These are phyloP conservation scores for Arthrobotrys conoides DNA, from an alignment of 2,329 filamentous ascomycete genomes.

Conservation along the genomic window DNA sequence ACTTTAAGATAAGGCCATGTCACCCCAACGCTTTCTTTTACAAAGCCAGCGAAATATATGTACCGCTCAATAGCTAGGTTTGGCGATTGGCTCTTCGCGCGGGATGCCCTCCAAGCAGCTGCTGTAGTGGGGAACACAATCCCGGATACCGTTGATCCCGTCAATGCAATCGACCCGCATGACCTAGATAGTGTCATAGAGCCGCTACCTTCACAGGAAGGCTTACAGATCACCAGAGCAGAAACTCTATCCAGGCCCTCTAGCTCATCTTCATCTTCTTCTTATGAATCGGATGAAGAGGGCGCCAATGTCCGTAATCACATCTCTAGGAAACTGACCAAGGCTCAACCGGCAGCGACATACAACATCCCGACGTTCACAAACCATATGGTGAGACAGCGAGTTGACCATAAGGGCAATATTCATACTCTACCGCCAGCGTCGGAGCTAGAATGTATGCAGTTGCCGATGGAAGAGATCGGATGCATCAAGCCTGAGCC, in stretches of 20 bases:
- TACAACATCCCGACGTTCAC: slow-evolving; percentile 71
- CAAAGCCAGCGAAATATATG: slow-evolving; percentile 95
- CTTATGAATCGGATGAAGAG: slow-evolving; percentile 10
- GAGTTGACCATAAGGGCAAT: slow-evolving; percentile 82
- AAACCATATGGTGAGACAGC: slow-evolving; percentile 91
- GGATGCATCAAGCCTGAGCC: slow-evolving; percentile 85
- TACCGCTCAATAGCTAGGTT: slow-evolving; percentile 93
- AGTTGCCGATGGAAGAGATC: slow-evolving; percentile 76
- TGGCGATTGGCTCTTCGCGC: slow-evolving; percentile 88
- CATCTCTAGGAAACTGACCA: slow-evolving; percentile 33
- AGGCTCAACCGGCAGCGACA: neutral
- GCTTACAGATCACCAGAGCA: slow-evolving; percentile 34
- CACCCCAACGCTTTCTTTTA: slow-evolving; percentile 92
- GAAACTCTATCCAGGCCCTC: slow-evolving; percentile 49
- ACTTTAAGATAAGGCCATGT: slow-evolving; percentile 53
- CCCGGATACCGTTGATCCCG: slow-evolving; percentile 28
- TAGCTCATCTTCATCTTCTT: slow-evolving; percentile 36
- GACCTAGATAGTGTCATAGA: slow-evolving; percentile 24
- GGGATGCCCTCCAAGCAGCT: slow-evolving; percentile 67
- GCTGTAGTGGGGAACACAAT: neutral
- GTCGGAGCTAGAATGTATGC: slow-evolving; percentile 76
- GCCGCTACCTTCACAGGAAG: slow-evolving; percentile 40
- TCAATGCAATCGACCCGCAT: slow-evolving; percentile 1
- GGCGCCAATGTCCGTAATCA: slow-evolving; percentile 5
- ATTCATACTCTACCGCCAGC: slow-evolving; percentile 78